Evolutionary conservation across 441 rosid species (phyloP), one percentile per base, ranked within the genome.

Genomic region (Populus hybrid): DNA sequence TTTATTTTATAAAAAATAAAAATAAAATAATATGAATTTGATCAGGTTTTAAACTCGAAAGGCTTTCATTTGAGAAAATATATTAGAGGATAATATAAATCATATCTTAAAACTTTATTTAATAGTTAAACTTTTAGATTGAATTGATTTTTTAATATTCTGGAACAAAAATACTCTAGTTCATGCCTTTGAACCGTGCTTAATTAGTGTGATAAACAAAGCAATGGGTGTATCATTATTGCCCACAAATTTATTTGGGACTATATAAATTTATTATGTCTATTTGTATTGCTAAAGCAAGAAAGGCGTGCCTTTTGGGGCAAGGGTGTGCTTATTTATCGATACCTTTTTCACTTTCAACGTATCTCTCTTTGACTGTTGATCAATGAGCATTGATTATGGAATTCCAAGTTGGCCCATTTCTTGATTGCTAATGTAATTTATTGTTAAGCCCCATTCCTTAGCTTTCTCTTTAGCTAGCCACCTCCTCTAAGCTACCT

Each of bases 291-390:
- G 28, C 21, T 42, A 67, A 83, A 81, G 40, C 42, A 80, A 79
- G 74, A 79, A 87, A 83, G 80, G 87, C 87, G 69, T 72, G 59
- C 77, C 78, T 73, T 86, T 83, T 72, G 84, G 82, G 70, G 66
- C n/a, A 78, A 84, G 75, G 73, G 26, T 23, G 67, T 65, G 71
- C 57, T 69, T 23, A 46, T 64, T 46, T 8, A 78, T 61, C 73
- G 7, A 14, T 7, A 2, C 3, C 6, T 28, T 77, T 81, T 50
- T 80, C 78, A 50, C 69, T 65, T 83, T 78, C 64, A 76, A 79
- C 63, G 76, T 72, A 69, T 71, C 77, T 65, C 79, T 71, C 83
- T 86, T 88, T 89, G 92, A 88, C 92, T 85, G 83, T 81, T 83
- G 61, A 57, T 82, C 84, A 78, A 83, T 78, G 77, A 78, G n/a